phyloP scores from a whole-genome alignment of 257 asterid genomes.

The Lantana camara region DNA sequence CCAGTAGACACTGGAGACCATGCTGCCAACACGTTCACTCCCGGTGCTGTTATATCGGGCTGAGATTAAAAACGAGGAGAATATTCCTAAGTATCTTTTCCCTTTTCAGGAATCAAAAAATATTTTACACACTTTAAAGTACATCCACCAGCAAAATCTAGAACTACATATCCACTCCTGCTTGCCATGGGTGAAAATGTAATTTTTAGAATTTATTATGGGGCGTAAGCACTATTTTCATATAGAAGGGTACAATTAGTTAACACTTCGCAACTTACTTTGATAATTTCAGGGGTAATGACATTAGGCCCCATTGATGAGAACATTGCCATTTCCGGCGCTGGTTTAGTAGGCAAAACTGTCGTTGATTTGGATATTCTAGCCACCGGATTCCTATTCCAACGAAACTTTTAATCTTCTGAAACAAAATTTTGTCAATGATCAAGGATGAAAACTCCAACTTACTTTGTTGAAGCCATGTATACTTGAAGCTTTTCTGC shows the following conservation, averaged over 20 bases:
- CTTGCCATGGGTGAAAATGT: no score
- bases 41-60: slow-evolving; percentile 71
- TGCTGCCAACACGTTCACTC: slow-evolving; percentile 61
- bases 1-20: slow-evolving; percentile 57
- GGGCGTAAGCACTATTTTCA: no score
- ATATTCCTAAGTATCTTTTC: background rate
- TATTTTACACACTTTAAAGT: no score
- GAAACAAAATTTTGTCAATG: background rate
- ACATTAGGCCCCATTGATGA: slow-evolving; percentile 66
- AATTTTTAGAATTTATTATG: no score
- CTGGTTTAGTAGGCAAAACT: slow-evolving; percentile 39
- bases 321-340: slow-evolving; percentile 56
- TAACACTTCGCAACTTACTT: slow-evolving; percentile 44
- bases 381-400: slow-evolving; percentile 56
- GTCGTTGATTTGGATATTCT: slow-evolving; percentile 41
- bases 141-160: no score
- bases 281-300: slow-evolving; percentile 58
- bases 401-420: slow-evolving; percentile 9
- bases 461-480: slow-evolving; percentile 42
- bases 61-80: slow-evolving; percentile 29
- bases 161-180: no score
- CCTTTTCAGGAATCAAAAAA: no score
- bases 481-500: slow-evolving; percentile 51
- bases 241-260: no score
- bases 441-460: slow-evolving; percentile 8